phyloP scores from a whole-genome alignment of 2,329 filamentous ascomycete genomes.

The Pseudophaeomoniella oleicola region DNA sequence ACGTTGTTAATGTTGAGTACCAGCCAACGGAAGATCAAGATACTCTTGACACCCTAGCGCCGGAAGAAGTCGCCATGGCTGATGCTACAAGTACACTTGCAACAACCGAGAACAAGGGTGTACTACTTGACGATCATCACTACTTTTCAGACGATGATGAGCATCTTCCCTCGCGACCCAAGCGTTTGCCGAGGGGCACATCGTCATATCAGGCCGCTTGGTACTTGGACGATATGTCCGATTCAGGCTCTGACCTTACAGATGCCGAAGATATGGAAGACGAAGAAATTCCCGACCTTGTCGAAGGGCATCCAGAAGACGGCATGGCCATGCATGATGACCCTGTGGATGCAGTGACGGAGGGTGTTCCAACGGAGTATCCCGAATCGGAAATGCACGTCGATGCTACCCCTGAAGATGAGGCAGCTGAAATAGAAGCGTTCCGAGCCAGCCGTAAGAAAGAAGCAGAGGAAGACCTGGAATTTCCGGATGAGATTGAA shows the following conservation, averaged over 20 bases:
- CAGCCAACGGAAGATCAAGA: slow-evolving; percentile 66
- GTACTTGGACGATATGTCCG: slow-evolving; percentile 72
- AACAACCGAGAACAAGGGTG: slow-evolving; percentile 57
- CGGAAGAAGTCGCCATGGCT: slow-evolving; percentile 69
- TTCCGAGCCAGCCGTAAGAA: slow-evolving; percentile 66
- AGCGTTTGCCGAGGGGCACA: slow-evolving; percentile 73
- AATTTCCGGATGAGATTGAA: slow-evolving; percentile 97
- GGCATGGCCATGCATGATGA: slow-evolving; percentile 36
- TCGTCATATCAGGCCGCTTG: slow-evolving; percentile 90
- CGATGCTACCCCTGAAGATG: slow-evolving; percentile 65
- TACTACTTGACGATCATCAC: slow-evolving; percentile 89
- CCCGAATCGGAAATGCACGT: slow-evolving; percentile 87
- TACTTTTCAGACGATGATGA: slow-evolving; percentile 86
- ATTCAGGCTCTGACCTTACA: slow-evolving; percentile 73
- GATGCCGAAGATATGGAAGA: slow-evolving; percentile 49
- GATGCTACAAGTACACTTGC: slow-evolving; percentile 44
- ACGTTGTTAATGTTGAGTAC: slow-evolving; percentile 42
- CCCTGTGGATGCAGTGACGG: slow-evolving; percentile 45
- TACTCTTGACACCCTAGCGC: slow-evolving; percentile 67
- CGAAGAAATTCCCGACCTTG: slow-evolving; percentile 33
- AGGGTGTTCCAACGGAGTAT: slow-evolving; percentile 74
- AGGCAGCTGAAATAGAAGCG: slow-evolving; percentile 64
- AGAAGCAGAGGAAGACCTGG: slow-evolving; percentile 77
- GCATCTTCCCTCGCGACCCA: slow-evolving; percentile 46
- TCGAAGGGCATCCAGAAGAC: slow-evolving; percentile 50